Conservation (phyloP, 495 filamentous ascomycete species). For the Hypoxylon fuscum region DNA sequence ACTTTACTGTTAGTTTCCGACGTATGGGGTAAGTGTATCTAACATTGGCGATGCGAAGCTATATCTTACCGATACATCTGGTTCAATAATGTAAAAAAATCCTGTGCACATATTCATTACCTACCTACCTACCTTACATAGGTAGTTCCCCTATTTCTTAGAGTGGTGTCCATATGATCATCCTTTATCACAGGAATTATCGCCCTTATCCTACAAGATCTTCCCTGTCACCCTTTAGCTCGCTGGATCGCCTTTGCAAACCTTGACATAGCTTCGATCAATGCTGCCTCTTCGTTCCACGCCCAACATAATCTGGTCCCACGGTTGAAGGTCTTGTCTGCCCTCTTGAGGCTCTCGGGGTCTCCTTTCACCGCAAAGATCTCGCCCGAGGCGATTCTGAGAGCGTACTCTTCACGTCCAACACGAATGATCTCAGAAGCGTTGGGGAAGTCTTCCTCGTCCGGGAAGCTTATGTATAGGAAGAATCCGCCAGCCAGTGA, state of each 20-base stretch:
- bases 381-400: conserved; percentile 66
- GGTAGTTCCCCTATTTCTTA: no score
- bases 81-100: no score
- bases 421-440: conserved; percentile 60
- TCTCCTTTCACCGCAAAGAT: conserved; percentile 70
- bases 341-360: conserved; percentile 44
- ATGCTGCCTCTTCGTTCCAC: conserved; percentile 68
- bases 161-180: no score
- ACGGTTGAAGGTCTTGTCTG: conserved; percentile 51
- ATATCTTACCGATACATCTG: no score
- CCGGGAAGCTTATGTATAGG: conserved; percentile 71
- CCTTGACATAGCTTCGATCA: conserved; percentile 68
- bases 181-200: no score
- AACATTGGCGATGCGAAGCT: no score
- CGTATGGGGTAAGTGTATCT: no score
- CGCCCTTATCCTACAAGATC: no score
- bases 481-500: conserved; percentile 72
- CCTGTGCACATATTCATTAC: no score
- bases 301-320: conserved; percentile 72
- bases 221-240: neutral
- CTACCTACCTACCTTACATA: no score
- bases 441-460: conserved; percentile 45
- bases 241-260: conserved; percentile 48
- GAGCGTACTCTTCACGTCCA: conserved; percentile 59
- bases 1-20: no score